Evolutionary conservation across 208 protist genomes (phyloP).

Genomic region (Crithidia expoeki): DNA sequence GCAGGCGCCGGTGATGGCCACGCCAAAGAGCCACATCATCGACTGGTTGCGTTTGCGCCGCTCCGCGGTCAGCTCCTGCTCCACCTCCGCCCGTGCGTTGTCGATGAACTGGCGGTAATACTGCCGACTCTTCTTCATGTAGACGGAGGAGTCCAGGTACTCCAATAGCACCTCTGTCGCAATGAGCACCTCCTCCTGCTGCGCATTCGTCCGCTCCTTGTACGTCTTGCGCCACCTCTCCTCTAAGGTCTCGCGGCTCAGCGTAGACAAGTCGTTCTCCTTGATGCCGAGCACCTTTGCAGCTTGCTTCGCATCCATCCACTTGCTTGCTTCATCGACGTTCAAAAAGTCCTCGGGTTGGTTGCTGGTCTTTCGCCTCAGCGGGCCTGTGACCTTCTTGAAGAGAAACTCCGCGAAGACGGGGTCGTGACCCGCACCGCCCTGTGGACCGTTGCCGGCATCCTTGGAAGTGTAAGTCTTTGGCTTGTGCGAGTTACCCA

Average conservation of each 20-base stretch:
- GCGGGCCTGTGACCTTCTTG: slow-evolving; percentile 50
- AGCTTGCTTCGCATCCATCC: slow-evolving; percentile 81
- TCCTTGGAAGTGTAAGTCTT: slow-evolving; percentile 54
- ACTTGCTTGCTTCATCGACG: slow-evolving; percentile 75
- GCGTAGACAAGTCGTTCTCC: slow-evolving; percentile 66
- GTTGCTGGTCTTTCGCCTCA: slow-evolving; percentile 62
- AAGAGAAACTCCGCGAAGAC: slow-evolving; percentile 33
- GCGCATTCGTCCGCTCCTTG: slow-evolving; percentile 50
- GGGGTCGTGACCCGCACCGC: slow-evolving; percentile 43
- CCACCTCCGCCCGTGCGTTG: slow-evolving; percentile 61
- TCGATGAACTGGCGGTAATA: slow-evolving; percentile 84
- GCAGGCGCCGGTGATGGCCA: slow-evolving; percentile 53
- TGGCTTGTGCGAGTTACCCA: slow-evolving; percentile 34
- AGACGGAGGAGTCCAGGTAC: slow-evolving; percentile 79
- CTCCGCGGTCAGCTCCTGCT: slow-evolving; percentile 53
- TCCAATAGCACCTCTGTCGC: slow-evolving; percentile 86
- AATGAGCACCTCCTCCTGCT: slow-evolving; percentile 79
- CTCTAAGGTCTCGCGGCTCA: slow-evolving; percentile 56
- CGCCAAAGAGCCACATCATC: slow-evolving; percentile 57
- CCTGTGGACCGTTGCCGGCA: slow-evolving; percentile 29
- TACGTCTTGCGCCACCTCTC: slow-evolving; percentile 68
- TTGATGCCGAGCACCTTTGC: slow-evolving; percentile 84
- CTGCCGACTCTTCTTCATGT: slow-evolving; percentile 78
- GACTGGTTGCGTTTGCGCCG: slow-evolving; percentile 35
- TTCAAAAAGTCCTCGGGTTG: slow-evolving; percentile 72